These are phyloP conservation scores for Diaporthe citrichinensis DNA, from an alignment of 2,329 filamentous ascomycete species.

Conservation along the genomic window DNA sequence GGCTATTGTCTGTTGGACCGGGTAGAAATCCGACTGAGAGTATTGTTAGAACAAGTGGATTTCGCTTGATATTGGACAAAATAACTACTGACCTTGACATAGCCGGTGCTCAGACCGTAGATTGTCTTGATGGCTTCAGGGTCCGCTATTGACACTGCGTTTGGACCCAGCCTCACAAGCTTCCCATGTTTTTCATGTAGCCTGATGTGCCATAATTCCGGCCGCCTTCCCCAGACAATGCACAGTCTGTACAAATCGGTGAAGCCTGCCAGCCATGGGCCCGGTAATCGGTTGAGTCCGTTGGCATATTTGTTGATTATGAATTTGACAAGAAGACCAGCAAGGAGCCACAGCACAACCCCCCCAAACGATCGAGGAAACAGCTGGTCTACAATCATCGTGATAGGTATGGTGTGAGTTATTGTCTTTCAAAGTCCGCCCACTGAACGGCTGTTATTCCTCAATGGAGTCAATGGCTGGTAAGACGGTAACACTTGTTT, in stretches of 20 bases:
- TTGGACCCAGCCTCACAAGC: constrained; percentile 41
- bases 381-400: constrained; percentile 31
- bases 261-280: constrained; percentile 5
- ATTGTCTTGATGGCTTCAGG: constrained; percentile 38
- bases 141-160: constrained; percentile 39
- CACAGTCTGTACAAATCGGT: constrained; percentile 4
- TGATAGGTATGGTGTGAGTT: neutral
- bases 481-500: neutral
- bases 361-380: neutral
- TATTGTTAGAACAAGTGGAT: neutral
- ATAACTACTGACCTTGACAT: constrained; percentile 36
- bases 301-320: constrained; percentile 25
- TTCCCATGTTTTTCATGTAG: constrained; percentile 40
- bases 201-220: constrained; percentile 36
- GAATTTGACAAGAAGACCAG: neutral
- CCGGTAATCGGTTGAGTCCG: constrained; percentile 27
- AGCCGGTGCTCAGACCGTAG: constrained; percentile 31
- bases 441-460: neutral
- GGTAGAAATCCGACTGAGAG: constrained; percentile 45
- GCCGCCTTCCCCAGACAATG: neutral
- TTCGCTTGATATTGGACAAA: no score
- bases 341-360: neutral
- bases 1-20: constrained; percentile 43
- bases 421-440: neutral
- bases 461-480: neutral